phyloP scores from a whole-genome alignment of 2,329 filamentous ascomycete genomes.

The Aureobasidium namibiae region DNA sequence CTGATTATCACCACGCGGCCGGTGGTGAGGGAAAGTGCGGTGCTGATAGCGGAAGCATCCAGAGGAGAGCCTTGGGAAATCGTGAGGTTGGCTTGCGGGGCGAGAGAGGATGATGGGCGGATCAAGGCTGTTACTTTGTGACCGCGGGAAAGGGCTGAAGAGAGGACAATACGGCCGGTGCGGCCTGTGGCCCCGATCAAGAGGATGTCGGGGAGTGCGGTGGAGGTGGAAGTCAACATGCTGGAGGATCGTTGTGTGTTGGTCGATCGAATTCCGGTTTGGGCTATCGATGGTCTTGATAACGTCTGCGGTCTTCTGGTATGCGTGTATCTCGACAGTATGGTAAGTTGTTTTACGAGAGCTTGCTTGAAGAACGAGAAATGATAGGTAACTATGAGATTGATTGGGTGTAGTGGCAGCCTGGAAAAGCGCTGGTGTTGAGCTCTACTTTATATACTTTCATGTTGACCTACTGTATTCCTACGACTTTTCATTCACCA shows the following conservation, averaged over 20 bases:
- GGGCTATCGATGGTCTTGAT: too few relatives aligned
- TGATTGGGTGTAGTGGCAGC: too few relatives aligned
- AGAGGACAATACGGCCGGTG: constrained; percentile 37
- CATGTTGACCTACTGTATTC: neutral
- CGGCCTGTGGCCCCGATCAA: constrained; percentile 40
- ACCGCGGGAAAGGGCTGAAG: constrained; percentile 30
- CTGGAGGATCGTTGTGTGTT: neutral
- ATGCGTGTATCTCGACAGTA: too few relatives aligned
- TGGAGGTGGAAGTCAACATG: neutral
- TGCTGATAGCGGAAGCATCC: neutral
- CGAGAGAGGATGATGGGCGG: constrained; percentile 28
- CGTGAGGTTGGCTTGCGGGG: constrained; percentile 26
- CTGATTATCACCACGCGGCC: constrained; percentile 16
- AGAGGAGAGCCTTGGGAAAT: constrained; percentile 15
- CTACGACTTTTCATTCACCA: neutral
- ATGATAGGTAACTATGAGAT: too few relatives aligned
- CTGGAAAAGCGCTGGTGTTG: too few relatives aligned
- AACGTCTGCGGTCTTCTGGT: too few relatives aligned
- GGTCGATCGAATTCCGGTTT: too few relatives aligned
- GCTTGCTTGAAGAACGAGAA: too few relatives aligned
- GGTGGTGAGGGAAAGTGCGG: constrained; percentile 28
- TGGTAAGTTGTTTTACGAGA: too few relatives aligned
- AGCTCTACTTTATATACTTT: neutral
- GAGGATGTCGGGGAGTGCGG: constrained; percentile 26
- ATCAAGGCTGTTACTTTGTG: constrained; percentile 41